Conservation (phyloP, 2,329 filamentous ascomycete genomes). For the Pseudodiploospora longispora region DNA sequence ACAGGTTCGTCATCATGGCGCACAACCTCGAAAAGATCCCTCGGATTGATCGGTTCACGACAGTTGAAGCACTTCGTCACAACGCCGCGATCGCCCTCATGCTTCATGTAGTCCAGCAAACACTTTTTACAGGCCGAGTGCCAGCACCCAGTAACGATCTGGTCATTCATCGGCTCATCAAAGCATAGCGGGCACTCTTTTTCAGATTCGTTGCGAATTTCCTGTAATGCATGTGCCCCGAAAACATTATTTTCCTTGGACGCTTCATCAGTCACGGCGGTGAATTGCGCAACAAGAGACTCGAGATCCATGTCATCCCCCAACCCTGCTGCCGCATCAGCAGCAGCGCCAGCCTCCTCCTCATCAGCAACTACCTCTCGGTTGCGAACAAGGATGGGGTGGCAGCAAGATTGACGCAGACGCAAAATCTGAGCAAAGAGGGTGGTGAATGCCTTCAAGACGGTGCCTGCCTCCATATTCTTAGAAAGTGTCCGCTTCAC, state of each 20-base stretch:
- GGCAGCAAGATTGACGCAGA: slow-evolving; percentile 87
- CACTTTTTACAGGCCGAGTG: slow-evolving; percentile 95
- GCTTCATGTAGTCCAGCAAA: slow-evolving; percentile 80
- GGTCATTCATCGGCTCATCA: slow-evolving; percentile 92
- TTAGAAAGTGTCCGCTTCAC: slow-evolving; percentile 78
- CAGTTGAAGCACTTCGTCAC: slow-evolving; percentile 85
- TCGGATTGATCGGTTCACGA: slow-evolving; percentile 68
- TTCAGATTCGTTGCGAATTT: slow-evolving; percentile 83
- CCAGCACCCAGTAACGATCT: slow-evolving; percentile 93
- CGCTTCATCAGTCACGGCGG: slow-evolving; percentile 54
- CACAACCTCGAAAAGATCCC: slow-evolving; percentile 89
- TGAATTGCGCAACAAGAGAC: slow-evolving; percentile 77
- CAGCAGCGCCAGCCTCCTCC: slow-evolving; percentile 64
- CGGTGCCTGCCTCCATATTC: slow-evolving; percentile 83
- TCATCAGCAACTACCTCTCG: slow-evolving; percentile 80
- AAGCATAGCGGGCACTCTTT: slow-evolving; percentile 92
- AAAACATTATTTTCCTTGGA: slow-evolving; percentile 57
- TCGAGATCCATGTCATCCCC: slow-evolving; percentile 95
- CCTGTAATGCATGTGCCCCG: slow-evolving; percentile 76
- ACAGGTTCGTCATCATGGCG: slow-evolving; percentile 60
- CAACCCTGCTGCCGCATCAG: slow-evolving; percentile 71
- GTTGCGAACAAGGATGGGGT: slow-evolving; percentile 83
- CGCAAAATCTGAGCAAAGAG: slow-evolving; percentile 96
- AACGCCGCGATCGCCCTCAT: slow-evolving; percentile 70
- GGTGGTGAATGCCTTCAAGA: slow-evolving; percentile 92